Evolutionary conservation across 1,139 yeast genomes (phyloP).

Genomic region (Debaryomyces sp.): DNA sequence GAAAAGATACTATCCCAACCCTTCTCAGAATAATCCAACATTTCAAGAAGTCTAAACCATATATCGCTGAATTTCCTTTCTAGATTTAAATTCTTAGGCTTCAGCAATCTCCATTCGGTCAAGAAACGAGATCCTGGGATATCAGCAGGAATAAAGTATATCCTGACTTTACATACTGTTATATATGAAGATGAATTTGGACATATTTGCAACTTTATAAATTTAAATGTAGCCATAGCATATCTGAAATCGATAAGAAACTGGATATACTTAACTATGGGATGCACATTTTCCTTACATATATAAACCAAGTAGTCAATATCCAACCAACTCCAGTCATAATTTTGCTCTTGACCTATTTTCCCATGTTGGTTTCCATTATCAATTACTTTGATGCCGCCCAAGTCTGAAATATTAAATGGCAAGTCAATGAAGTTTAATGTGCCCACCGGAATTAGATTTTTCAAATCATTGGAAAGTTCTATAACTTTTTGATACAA

Average conservation of each 20-base stretch:
- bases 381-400: conserved; percentile 15
- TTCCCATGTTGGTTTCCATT: conserved; percentile 2
- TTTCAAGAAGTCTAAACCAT: conserved; percentile 24
- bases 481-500: conserved; percentile 17
- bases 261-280: conserved; percentile 35
- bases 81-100: conserved; percentile 19
- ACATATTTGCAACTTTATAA: conserved; percentile 13
- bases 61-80: conserved; percentile 30
- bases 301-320: conserved; percentile 23
- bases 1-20: background rate
- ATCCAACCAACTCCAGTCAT: conserved; percentile 61
- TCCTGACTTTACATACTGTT: conserved; percentile 38
- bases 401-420: conserved; percentile 20
- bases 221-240: conserved; percentile 48
- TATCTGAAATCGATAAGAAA: conserved; percentile 43
- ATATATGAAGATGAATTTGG: background rate
- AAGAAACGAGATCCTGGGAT: conserved; percentile 36
- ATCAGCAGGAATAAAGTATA: conserved; percentile 55
- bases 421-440: conserved; percentile 48
- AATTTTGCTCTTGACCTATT: conserved; percentile 20
- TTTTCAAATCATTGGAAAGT: conserved; percentile 42
- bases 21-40: conserved; percentile 5
- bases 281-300: conserved; percentile 16
- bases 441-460: conserved; percentile 51
- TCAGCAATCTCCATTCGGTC: conserved; percentile 30